phyloP scores from a whole-genome alignment of 257 asterid species.

The Capsicum chinense region DNA sequence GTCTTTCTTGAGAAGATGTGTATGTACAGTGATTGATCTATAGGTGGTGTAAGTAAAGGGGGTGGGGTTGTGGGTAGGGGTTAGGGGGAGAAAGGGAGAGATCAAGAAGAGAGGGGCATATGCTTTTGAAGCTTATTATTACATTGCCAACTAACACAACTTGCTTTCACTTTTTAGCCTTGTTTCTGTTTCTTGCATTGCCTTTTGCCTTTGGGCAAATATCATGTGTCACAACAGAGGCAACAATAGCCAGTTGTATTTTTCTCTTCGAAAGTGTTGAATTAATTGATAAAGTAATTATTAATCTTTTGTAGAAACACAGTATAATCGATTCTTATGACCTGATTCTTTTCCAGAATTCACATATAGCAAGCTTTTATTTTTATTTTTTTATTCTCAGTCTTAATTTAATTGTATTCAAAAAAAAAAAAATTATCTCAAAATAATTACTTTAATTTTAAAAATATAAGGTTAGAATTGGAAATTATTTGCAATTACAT shows the following conservation, averaged over 20 bases:
- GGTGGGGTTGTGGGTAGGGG: not conserved
- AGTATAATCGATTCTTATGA: too few relatives aligned
- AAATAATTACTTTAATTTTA: not conserved
- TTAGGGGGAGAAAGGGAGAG: conserved; percentile 33
- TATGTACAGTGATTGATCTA: conserved; percentile 36
- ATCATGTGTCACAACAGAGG: conserved; percentile 44
- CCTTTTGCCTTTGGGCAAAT: conserved; percentile 42
- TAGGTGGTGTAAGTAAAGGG: conserved; percentile 30
- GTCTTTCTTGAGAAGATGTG: conserved; percentile 29
- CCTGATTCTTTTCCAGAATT: too few relatives aligned
- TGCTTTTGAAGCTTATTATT: conserved; percentile 62
- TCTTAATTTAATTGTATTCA: not conserved
- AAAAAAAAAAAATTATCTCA: too few relatives aligned
- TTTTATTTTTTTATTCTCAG: too few relatives aligned
- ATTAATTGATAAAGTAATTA: too few relatives aligned
- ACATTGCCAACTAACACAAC: conserved; percentile 47
- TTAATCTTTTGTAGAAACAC: too few relatives aligned
- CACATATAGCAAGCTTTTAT: too few relatives aligned
- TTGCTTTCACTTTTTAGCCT: conserved; percentile 53
- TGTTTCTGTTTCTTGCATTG: conserved; percentile 59
- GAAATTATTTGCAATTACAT: not conserved
- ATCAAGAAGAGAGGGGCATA: conserved; percentile 47
- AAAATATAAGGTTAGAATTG: not conserved
- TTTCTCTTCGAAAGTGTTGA: not conserved
- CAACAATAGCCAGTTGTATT: conserved; percentile 47